Evolutionary conservation across 768 basidiomycete species (phyloP), one percentile per base, ranked within the genome.

Genomic region (Flagelloscypha sp.): DNA sequence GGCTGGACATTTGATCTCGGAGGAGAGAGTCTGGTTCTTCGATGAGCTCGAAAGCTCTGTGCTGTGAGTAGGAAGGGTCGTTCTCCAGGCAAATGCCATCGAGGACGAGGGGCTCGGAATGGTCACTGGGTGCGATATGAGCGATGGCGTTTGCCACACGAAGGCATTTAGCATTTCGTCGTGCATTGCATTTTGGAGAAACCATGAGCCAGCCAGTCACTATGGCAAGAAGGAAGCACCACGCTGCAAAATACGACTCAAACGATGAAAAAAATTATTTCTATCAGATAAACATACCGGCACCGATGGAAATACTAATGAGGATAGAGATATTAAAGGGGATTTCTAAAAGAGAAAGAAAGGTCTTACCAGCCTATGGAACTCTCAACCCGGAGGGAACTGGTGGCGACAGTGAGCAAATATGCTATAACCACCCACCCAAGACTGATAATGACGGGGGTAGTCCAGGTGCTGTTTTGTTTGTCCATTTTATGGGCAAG

Each of bases 361-460:
- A n/a, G n/a, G n/a, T n/a, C n/a, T n/a, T n/a, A n/a, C n/a, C n/a
- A n/a, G n/a, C n/a, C n/a, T n/a, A n/a, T n/a, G n/a, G n/a, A n/a
- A n/a, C n/a, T n/a, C n/a, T n/a, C n/a, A n/a, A n/a, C n/a, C n/a
- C n/a, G n/a, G n/a, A n/a, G n/a, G n/a, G n/a, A n/a, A n/a, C n/a
- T n/a, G 32, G 59, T 55, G n/a, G 59, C 35, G 19, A 66, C 47
- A 3, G 65, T 65, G 40, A 66, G 53, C 2, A 55, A 33, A 36
- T 67, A 70, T 1, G 69, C 66, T 5, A 70, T 47, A 23, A 65
- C 38, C 2, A 70, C 68, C 66, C 66, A 72, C 1, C 46, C 42
- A 12, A 70, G 64, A 4, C 21, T 1, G 62, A 62, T 6, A n/a
- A 48, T 58, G 6, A 63, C 57, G 8, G 68, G 46, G 18, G 64